A percentile compares a stretch with the other conserved stretches of the same genome.
These are phyloP conservation scores for Agrocybe chaxingu DNA, from an alignment of 768 basidiomycete species.

Conservation along the genomic window DNA sequence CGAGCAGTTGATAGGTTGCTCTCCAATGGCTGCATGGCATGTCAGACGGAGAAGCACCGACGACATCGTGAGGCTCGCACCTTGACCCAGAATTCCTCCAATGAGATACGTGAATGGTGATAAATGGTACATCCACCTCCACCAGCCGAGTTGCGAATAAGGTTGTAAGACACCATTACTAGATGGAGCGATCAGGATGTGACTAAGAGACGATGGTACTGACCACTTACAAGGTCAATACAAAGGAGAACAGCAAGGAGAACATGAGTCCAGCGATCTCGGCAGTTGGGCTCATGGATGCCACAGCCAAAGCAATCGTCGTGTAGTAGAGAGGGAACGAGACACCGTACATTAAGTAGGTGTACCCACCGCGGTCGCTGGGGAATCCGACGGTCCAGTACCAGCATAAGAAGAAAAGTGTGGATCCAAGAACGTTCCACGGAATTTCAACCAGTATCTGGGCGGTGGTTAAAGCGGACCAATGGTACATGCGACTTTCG, in stretches of 20 bases:
- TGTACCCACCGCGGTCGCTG: constrained; percentile 51
- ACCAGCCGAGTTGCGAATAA: constrained; percentile 58
- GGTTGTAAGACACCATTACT: constrained; percentile 71
- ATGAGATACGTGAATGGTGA: constrained; percentile 53
- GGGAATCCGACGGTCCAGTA: constrained; percentile 70
- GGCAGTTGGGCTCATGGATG: constrained; percentile 56
- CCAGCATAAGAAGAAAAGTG: constrained; percentile 68
- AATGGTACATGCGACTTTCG: constrained; percentile 61
- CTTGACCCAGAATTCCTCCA: constrained; percentile 47
- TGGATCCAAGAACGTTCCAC: constrained; percentile 61
- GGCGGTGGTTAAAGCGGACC: constrained; percentile 55
- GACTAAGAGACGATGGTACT: constrained; percentile 5
- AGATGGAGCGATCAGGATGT: constrained; percentile 6
- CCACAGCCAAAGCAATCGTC: constrained; percentile 57
- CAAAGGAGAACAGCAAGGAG: constrained; percentile 58
- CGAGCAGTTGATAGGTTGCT: constrained; percentile 50
- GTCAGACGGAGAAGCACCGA: constrained; percentile 21
- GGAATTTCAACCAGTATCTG: constrained; percentile 59
- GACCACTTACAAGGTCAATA: constrained; percentile 53
- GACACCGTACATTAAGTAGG: constrained; percentile 52
- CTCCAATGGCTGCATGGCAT: constrained; percentile 47
- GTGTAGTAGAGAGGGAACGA: constrained; percentile 66
- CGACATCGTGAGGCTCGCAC: constrained; percentile 20
- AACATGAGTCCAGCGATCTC: constrained; percentile 60
- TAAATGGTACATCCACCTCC: constrained; percentile 67